These are phyloP conservation scores for Austroboletus niveus DNA, from an alignment of 1,284 basidiomycete species.

Conservation along the genomic window DNA sequence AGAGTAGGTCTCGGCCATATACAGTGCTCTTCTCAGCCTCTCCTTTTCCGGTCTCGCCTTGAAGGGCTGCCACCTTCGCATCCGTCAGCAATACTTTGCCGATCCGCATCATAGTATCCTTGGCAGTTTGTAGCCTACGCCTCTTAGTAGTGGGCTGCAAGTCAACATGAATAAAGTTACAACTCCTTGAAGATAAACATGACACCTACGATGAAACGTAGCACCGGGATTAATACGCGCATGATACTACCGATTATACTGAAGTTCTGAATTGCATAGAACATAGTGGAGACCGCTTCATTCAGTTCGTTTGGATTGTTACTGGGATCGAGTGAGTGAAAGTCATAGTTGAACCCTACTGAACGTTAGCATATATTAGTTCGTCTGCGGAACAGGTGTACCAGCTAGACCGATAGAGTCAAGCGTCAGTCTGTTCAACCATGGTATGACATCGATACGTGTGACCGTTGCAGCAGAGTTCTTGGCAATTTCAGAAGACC, in stretches of 20 bases:
- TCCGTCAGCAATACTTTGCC: constrained; percentile 45
- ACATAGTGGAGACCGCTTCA: not conserved
- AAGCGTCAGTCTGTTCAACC: constrained; percentile 57
- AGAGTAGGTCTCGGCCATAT: constrained; percentile 48
- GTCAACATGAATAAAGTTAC: not conserved
- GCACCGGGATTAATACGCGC: not conserved
- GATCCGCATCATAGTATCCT: constrained; percentile 32
- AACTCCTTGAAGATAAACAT: not conserved
- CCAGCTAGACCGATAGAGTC: constrained; percentile 72
- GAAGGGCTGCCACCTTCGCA: constrained; percentile 39
- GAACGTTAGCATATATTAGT: not conserved
- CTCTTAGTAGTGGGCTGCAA: not conserved
- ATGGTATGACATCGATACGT: constrained; percentile 50
- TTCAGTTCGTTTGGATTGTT: not conserved
- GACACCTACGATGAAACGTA: not conserved
- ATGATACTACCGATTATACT: not conserved
- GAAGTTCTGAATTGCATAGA: not conserved
- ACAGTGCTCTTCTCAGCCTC: constrained; percentile 30
- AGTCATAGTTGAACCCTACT: constrained; percentile 61
- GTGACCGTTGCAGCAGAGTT: constrained; percentile 12
- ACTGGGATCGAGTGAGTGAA: not conserved
- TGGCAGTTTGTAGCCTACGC: constrained; percentile 8
- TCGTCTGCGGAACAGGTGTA: constrained; percentile 14
- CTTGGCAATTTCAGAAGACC: constrained; percentile 34
- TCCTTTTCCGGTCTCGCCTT: constrained; percentile 16